Conservation (phyloP, 2,329 filamentous ascomycete species). For the Tolypocladium inflatum region DNA sequence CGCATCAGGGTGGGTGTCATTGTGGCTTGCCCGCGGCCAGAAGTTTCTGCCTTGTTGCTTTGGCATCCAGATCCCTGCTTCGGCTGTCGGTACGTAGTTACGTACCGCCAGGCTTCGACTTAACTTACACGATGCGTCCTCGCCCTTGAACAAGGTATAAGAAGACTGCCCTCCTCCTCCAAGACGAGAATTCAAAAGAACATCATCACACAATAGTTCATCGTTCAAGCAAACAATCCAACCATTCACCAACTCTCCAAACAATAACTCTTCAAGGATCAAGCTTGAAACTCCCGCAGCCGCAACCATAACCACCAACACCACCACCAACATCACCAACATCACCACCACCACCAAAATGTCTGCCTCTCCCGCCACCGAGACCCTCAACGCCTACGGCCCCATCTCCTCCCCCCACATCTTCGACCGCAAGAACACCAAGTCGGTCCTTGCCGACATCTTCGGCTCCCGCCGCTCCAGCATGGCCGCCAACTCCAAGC, state of each 20-base stretch:
- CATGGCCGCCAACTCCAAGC: neutral
- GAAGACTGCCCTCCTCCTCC: neutral
- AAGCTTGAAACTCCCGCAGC: neutral
- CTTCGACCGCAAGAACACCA: conserved; percentile 4
- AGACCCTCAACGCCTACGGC: conserved; percentile 7
- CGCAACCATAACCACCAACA: neutral
- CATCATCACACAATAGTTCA: neutral
- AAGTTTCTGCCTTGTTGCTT: neutral
- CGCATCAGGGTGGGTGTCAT: neutral
- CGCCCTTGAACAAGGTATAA: neutral
- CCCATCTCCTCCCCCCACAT: conserved; percentile 5
- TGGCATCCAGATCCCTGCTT: neutral
- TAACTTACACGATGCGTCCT: neutral
- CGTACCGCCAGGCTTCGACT: neutral
- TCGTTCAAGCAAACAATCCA: neutral
- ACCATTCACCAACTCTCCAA: neutral
- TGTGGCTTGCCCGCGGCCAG: neutral
- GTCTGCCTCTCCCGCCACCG: conserved; percentile 1
- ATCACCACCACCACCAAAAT: neutral
- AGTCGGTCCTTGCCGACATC: conserved; percentile 3
- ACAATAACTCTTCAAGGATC: neutral
- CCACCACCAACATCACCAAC: neutral
- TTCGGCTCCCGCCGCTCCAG: conserved; percentile 5
- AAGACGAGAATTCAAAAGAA: neutral
- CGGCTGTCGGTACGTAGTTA: neutral